Base-by-base conservation (phyloP, 176 grass and related monocot species). In the Juncus inflexus region DNA sequence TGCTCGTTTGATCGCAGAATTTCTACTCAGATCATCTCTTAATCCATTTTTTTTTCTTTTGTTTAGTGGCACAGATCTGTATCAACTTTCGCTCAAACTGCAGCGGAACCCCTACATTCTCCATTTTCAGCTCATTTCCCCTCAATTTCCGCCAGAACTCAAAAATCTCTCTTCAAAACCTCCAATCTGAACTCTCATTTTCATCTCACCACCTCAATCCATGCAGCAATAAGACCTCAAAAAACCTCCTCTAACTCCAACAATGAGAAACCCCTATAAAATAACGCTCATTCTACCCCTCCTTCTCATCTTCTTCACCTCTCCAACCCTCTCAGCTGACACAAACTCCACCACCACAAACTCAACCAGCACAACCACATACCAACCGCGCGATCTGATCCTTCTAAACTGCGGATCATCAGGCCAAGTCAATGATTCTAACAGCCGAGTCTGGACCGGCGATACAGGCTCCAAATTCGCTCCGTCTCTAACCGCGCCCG, bases 321-420 rank as follows among this genome's bases (percentile, higher is more conserved):
- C 49, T 36, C 42, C 65, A 37, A 16, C 7, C 50, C 14, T 68
- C 15, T 37, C 65, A 13, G 65, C 49, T 7, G 47, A 51, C 8
- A 52, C 65, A n/a, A 68, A 68, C 50, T 13, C 65, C 65, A 68
- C 63, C 13, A 62, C 37, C 61, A 57, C 54, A 12, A 63, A 63
- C 40, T 63, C 61, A 37, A 63, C 61, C 37, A 38, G 45, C 49
- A 54, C 54, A 12, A 37, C 47, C 7, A 38, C 81, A 55, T 95
- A 89, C 60, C 56, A 64, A 54, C 90, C 79, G 9, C 66, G 82
- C 14, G 87, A 90, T 68, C 75, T 80, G 63, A 96, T 96, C 81
- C 84, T 90, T 60, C 63, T 95, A 61, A 76, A 85, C 69, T 96
- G 91, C 67, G 91, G 91, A 52, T 75, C 87, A 5, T 77, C 76